These are phyloP conservation scores for Pelagomonas calceolata DNA, from an alignment of 108 stramenopile genomes.

Conservation along the genomic window DNA sequence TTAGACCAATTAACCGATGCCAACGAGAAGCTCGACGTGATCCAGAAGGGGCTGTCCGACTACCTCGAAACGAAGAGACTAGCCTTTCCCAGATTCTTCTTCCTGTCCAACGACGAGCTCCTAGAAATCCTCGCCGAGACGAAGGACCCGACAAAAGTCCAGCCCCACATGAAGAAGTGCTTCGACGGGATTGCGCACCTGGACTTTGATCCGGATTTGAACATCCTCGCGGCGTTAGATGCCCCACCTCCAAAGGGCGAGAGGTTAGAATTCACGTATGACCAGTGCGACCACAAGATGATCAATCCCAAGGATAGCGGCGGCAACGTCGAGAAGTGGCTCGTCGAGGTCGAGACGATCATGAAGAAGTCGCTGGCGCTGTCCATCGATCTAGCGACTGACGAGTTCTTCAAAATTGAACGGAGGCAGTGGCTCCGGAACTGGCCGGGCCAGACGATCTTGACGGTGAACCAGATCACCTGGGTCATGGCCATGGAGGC, in stretches of 20 bases:
- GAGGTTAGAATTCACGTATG: constrained; percentile 38
- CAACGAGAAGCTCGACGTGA: constrained; percentile 44
- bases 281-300: constrained; percentile 28
- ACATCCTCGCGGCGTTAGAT: constrained; percentile 49
- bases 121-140: constrained; percentile 60
- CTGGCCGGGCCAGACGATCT: constrained; percentile 49
- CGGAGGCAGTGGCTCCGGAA: constrained; percentile 31
- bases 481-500: constrained; percentile 41
- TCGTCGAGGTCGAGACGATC: constrained; percentile 43
- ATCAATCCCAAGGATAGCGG: constrained; percentile 54
- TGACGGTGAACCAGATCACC: constrained; percentile 32
- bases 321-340: constrained; percentile 61
- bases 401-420: constrained; percentile 16
- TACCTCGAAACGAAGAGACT: constrained; percentile 54
- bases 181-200: constrained; percentile 55
- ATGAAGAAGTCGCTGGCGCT: constrained; percentile 35
- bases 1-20: constrained; percentile 36
- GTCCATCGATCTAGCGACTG: constrained; percentile 33
- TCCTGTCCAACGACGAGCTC: constrained; percentile 37
- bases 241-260: constrained; percentile 31
- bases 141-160: constrained; percentile 53
- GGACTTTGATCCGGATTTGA: constrained; percentile 41
- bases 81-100: constrained; percentile 52
- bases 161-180: constrained; percentile 61
- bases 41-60: constrained; percentile 48